A percentile compares a stretch with the other conserved stretches of the same genome.
phyloP scores from a whole-genome alignment of 2,329 filamentous ascomycete genomes.

The Diaporthe longicolla region DNA sequence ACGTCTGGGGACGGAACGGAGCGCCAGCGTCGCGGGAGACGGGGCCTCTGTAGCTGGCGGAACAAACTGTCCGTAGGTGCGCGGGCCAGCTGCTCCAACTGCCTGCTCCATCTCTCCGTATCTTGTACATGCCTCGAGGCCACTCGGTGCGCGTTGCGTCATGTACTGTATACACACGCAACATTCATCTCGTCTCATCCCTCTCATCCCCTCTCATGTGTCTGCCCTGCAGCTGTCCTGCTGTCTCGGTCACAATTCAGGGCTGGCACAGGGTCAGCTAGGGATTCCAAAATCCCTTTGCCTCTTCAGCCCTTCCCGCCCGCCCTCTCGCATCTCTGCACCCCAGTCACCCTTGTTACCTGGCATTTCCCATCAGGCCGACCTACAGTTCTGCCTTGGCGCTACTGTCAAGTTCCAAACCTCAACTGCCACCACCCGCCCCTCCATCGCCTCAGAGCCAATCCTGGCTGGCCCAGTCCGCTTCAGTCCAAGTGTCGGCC shows the following conservation, averaged over 20 bases:
- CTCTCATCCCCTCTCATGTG: not conserved
- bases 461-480: not conserved
- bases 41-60: not conserved
- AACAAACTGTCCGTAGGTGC: slow-evolving; percentile 3
- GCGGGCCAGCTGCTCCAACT: too few species aligned
- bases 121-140: too few species aligned
- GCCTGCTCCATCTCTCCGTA: too few species aligned
- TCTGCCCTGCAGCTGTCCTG: not conserved
- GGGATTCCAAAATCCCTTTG: too few species aligned
- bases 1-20: slow-evolving; percentile 4
- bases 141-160: too few species aligned
- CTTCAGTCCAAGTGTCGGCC: not conserved
- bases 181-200: not conserved
- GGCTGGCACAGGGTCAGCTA: too few species aligned
- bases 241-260: too few species aligned
- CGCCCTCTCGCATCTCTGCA: not conserved
- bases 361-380: too few species aligned
- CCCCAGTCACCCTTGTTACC: not conserved
- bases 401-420: not conserved
- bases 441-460: too few species aligned
- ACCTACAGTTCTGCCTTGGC: not conserved
- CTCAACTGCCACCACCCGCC: not conserved
- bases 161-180: too few species aligned
- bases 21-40: not conserved
- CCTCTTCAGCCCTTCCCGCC: not conserved